phyloP scores from a whole-genome alignment of 164 flowering plant genomes.

The Houttuynia cordata region DNA sequence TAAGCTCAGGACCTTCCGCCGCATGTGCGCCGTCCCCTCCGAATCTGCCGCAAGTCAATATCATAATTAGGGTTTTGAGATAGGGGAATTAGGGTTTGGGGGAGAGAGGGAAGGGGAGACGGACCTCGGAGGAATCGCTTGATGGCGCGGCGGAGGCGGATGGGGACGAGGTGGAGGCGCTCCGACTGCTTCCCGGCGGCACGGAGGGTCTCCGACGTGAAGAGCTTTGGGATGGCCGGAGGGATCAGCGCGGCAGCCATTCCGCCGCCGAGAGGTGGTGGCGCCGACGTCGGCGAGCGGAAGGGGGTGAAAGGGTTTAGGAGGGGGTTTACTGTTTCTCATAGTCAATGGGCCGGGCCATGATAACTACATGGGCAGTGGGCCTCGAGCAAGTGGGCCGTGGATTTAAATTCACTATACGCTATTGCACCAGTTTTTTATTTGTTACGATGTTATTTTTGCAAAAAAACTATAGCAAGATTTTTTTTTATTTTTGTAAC shows the following conservation, averaged over 20 bases:
- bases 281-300: neutral
- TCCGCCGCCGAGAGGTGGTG: neutral
- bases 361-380: too few relatives aligned
- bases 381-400: too few relatives aligned
- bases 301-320: neutral
- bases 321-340: neutral
- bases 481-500: too few relatives aligned
- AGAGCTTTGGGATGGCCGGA: slow-evolving; percentile 41
- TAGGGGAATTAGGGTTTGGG: neutral
- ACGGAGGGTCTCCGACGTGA: slow-evolving; percentile 61
- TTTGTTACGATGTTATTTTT: too few relatives aligned
- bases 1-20: slow-evolving; percentile 63
- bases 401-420: too few relatives aligned
- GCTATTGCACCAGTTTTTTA: too few relatives aligned
- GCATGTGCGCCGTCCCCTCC: slow-evolving; percentile 58
- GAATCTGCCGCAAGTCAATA: slow-evolving; percentile 33
- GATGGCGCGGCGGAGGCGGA: slow-evolving; percentile 85
- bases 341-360: too few relatives aligned
- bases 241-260: slow-evolving; percentile 52
- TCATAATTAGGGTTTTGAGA: too few relatives aligned
- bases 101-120: neutral
- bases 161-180: slow-evolving; percentile 45
- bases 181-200: slow-evolving; percentile 72
- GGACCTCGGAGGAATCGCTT: slow-evolving; percentile 58
- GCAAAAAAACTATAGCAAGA: too few relatives aligned